Evolutionary conservation across 768 basidiomycete genomes (phyloP).

Genomic region (Nevesoporus exiguus): DNA sequence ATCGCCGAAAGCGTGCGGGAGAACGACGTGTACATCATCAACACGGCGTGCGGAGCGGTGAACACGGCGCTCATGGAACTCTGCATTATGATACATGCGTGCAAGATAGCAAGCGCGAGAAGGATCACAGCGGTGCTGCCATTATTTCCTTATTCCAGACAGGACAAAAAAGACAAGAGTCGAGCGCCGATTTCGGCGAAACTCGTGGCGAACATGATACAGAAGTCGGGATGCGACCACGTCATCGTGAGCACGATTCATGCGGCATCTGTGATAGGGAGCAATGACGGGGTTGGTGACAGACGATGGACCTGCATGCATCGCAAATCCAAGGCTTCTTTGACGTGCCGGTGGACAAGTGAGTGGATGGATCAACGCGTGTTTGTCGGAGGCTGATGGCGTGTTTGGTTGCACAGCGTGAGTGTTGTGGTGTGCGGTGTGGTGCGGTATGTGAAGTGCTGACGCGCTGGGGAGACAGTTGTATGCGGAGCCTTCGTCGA

Average conservation of each 20-base stretch:
- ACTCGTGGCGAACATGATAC: constrained; percentile 97
- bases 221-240: constrained; percentile 91
- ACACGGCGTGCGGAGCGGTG: constrained; percentile 81
- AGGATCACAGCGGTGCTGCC: constrained; percentile 98
- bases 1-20: constrained; percentile 96
- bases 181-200: constrained; percentile 97
- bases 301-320: constrained; percentile 99
- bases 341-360: constrained; percentile 99
- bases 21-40: constrained; percentile 98
- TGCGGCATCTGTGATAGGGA: not conserved
- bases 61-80: constrained; percentile 97
- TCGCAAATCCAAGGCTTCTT: constrained; percentile 99
- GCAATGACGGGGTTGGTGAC: constrained; percentile 4
- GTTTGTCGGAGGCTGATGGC: constrained; percentile 14
- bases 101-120: constrained; percentile 98
- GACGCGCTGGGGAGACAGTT: constrained; percentile 47
- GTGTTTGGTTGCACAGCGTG: constrained; percentile 38
- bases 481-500: constrained; percentile 93
- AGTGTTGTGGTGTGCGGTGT: constrained; percentile 31
- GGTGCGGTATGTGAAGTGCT: constrained; percentile 15
- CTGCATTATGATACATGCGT: constrained; percentile 98
- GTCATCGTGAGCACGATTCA: constrained; percentile 70
- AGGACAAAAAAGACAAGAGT: constrained; percentile 99
- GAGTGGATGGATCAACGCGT: constrained; percentile 37
- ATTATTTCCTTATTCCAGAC: constrained; percentile 93